Evolutionary conservation across 2,329 filamentous ascomycete species (phyloP).

Genomic region (Teratosphaeria destructans): DNA sequence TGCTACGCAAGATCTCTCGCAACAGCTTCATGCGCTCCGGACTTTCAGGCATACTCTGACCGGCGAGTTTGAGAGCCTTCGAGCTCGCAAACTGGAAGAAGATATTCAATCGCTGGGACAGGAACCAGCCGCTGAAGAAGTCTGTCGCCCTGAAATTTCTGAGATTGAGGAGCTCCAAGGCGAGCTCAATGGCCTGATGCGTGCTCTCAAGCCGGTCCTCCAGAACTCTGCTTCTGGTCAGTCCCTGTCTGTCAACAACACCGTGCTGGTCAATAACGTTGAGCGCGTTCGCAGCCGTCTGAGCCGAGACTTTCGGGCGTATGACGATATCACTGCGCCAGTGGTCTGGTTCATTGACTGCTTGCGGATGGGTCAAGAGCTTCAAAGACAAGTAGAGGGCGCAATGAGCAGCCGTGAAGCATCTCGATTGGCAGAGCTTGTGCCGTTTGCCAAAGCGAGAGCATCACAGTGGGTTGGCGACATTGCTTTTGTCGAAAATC

Average conservation of each 20-base stretch:
- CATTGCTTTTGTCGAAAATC: constrained; percentile 9
- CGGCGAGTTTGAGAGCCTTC: constrained; percentile 56
- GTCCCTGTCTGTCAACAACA: neutral
- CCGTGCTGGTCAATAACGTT: constrained; percentile 18
- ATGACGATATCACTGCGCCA: constrained; percentile 75
- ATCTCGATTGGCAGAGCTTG: constrained; percentile 3
- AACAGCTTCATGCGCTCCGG: constrained; percentile 50
- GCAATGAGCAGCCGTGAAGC: neutral
- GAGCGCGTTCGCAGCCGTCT: constrained; percentile 61
- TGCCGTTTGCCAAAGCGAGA: constrained; percentile 15
- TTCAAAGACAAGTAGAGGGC: constrained; percentile 3
- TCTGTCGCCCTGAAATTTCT: constrained; percentile 61
- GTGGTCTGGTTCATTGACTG: constrained; percentile 70
- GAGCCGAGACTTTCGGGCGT: constrained; percentile 59
- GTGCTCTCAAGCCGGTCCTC: constrained; percentile 10
- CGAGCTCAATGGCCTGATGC: constrained; percentile 48
- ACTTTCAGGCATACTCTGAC: constrained; percentile 58
- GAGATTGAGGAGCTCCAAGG: constrained; percentile 64
- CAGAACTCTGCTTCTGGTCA: neutral
- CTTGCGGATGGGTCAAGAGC: constrained; percentile 35
- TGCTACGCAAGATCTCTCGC: constrained; percentile 45
- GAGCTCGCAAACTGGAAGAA: constrained; percentile 51
- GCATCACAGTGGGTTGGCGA: constrained; percentile 14
- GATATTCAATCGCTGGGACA: constrained; percentile 56
- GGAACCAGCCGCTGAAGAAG: constrained; percentile 53